Conservation (phyloP, 2,329 filamentous ascomycete genomes). For the Aureobasidium sp. region DNA sequence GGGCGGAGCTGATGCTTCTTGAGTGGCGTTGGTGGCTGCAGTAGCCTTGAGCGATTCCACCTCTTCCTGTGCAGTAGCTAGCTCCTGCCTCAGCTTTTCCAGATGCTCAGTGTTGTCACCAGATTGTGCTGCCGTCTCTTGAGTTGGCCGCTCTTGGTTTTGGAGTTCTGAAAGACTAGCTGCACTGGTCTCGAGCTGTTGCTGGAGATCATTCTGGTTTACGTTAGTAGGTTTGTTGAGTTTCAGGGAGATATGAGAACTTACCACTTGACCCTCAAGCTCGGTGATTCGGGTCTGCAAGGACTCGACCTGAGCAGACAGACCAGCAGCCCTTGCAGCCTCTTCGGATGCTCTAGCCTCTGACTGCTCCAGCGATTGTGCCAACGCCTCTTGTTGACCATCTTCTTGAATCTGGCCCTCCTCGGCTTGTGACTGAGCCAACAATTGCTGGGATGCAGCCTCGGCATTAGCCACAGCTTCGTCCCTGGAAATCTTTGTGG, state of each 20-base stretch:
- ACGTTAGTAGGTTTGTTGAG: neutral
- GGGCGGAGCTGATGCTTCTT: neutral
- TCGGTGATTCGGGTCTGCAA: conserved; percentile 55
- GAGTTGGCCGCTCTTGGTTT: conserved; percentile 31
- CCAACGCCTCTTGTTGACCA: neutral
- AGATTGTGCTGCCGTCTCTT: conserved; percentile 13
- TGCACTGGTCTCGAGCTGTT: conserved; percentile 7
- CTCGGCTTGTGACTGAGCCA: conserved; percentile 12
- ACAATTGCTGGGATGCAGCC: conserved; percentile 22
- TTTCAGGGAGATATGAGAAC: neutral
- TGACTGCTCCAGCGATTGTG: conserved; percentile 29
- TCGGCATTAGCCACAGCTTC: conserved; percentile 42
- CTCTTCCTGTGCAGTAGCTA: conserved; percentile 37
- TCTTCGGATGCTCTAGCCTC: conserved; percentile 33
- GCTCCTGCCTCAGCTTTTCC: conserved; percentile 32
- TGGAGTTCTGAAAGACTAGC: conserved; percentile 24
- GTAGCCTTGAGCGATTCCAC: conserved; percentile 35
- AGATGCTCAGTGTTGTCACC: conserved; percentile 21
- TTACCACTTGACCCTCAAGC: conserved; percentile 49
- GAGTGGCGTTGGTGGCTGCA: conserved; percentile 20
- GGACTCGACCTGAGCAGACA: conserved; percentile 35
- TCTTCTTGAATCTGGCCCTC: conserved; percentile 19
- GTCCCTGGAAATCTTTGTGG: conserved; percentile 56
- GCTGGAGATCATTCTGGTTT: conserved; percentile 12
- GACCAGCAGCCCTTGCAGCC: conserved; percentile 26